Base-by-base conservation (phyloP, 1,284 basidiomycete species). In the Ustilago crameri region DNA sequence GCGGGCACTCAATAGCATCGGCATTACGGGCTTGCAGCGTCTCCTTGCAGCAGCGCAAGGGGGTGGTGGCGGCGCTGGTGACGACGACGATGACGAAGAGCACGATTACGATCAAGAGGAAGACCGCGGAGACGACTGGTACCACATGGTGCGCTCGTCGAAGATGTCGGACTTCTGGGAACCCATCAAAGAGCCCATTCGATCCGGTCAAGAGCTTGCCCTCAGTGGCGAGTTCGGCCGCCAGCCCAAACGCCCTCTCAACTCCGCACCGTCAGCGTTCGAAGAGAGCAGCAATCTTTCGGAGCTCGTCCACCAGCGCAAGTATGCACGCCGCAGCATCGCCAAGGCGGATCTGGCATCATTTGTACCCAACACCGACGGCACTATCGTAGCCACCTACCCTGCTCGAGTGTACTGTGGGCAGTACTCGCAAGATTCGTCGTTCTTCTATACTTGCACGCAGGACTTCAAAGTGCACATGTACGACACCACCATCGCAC, bases 331-430 rank as follows among this genome's bases (percentile, higher is more conserved):
- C 76, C 79, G 49, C 84, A 86, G 48, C 85, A 62, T 84, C 2
- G 85, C 83, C 63, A 88, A 86, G 75, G 38, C 60, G 12, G 38
- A 67, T 32, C 46, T 80, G 20, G 82, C 85, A 3, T 42, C 48
- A 14, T 85, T 92, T 22, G 85, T 96, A 10, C 95, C 95, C 0
- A 97, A 96, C 79, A 89, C 91, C 3, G 87, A 88, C 68, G 95
- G 95, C 3, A 91, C 92, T 1, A 88, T 93, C 12, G 94, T 98
- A 0, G 92, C 93, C 1, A 86, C 87, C 35, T 94, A 94, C 77
- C 87, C 87, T 3, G 86, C 89, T 14, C 92, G 93, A 59, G 90
- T 94, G 32, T 98, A 98, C 81, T 92, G 91, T 12, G 96, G 93
- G 0, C 95, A 97, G 83, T 98, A 91, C 84, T 94, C 93, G 66